These are phyloP conservation scores for Tulasnella sp. DNA, from an alignment of 768 basidiomycete genomes.

Conservation along the genomic window DNA sequence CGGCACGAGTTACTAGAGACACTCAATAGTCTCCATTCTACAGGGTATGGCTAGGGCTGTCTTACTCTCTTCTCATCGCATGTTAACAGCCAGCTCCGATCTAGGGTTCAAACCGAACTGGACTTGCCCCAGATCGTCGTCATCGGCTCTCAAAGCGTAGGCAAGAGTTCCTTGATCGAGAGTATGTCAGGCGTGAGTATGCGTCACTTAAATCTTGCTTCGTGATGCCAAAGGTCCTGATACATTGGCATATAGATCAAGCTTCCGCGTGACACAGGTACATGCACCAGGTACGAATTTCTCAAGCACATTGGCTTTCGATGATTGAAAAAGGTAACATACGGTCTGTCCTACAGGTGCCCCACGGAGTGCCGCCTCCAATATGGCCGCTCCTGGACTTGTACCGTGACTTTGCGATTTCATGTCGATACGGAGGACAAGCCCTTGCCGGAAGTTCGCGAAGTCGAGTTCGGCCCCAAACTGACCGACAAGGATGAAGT, in stretches of 20 bases:
- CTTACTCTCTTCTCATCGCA: background rate
- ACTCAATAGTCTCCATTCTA: background rate
- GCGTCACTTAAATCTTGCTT: background rate
- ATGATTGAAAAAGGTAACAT: background rate
- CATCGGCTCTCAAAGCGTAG: slow-evolving; percentile 61
- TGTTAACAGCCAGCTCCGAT: background rate
- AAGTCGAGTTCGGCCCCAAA: slow-evolving; percentile 17
- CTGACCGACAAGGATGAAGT: slow-evolving; percentile 15
- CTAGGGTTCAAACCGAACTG: slow-evolving; percentile 35
- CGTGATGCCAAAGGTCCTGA: background rate
- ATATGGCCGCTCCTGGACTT: slow-evolving; percentile 24
- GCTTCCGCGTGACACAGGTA: slow-evolving; percentile 59
- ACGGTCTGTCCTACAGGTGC: slow-evolving; percentile 22
- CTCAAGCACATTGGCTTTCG: background rate
- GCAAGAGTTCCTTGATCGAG: slow-evolving; percentile 70
- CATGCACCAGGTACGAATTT: slow-evolving; percentile 52
- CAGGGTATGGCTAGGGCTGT: background rate
- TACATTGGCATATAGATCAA: slow-evolving; percentile 34
- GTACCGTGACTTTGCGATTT: slow-evolving; percentile 28
- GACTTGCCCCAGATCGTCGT: slow-evolving; percentile 67
- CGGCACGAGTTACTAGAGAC: slow-evolving; percentile 7
- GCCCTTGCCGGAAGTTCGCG: slow-evolving; percentile 16
- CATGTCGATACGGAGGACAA: slow-evolving; percentile 22
- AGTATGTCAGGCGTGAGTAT: slow-evolving; percentile 41
- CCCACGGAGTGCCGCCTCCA: slow-evolving; percentile 32